Evolutionary conservation across 495 filamentous ascomycete genomes (phyloP).

Genomic region (Elasticomyces elasticus): DNA sequence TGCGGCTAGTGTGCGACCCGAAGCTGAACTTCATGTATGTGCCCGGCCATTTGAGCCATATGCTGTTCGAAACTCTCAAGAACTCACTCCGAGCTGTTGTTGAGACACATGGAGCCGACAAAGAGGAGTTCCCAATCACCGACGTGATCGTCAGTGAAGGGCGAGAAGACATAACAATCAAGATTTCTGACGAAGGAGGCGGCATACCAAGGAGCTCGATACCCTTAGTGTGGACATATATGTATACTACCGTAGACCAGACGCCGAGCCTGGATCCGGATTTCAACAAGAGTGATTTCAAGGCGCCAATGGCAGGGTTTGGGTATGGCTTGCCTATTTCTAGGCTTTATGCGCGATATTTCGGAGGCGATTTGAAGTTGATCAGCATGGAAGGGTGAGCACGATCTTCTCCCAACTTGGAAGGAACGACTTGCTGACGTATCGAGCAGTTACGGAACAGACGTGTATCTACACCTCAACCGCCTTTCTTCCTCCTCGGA

Average conservation of each 20-base stretch:
- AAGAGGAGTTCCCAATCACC: conserved; percentile 89
- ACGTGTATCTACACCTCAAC: conserved; percentile 97
- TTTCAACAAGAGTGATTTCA: conserved; percentile 99
- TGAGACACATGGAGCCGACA: conserved; percentile 88
- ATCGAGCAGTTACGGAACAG: conserved; percentile 74
- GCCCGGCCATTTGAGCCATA: conserved; percentile 91
- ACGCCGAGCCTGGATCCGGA: conserved; percentile 92
- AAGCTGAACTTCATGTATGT: conserved; percentile 98
- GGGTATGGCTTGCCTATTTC: conserved; percentile 93
- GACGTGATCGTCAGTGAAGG: conserved; percentile 96
- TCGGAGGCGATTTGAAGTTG: conserved; percentile 90
- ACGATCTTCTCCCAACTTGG: background rate
- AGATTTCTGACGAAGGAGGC: conserved; percentile 91
- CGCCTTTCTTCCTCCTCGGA: conserved; percentile 89
- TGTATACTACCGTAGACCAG: conserved; percentile 97
- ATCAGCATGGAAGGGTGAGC: conserved; percentile 99
- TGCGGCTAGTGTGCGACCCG: conserved; percentile 89
- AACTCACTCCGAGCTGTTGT: conserved; percentile 95
- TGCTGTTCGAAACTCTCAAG: conserved; percentile 98
- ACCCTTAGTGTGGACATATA: conserved; percentile 97
- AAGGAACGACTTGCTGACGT: background rate
- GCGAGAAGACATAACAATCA: conserved; percentile 97
- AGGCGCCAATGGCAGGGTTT: conserved; percentile 97
- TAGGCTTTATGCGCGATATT: conserved; percentile 89
- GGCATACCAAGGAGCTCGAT: conserved; percentile 87